phyloP scores from a whole-genome alignment of 495 filamentous ascomycete species.

The Aspergillus cavernicola region DNA sequence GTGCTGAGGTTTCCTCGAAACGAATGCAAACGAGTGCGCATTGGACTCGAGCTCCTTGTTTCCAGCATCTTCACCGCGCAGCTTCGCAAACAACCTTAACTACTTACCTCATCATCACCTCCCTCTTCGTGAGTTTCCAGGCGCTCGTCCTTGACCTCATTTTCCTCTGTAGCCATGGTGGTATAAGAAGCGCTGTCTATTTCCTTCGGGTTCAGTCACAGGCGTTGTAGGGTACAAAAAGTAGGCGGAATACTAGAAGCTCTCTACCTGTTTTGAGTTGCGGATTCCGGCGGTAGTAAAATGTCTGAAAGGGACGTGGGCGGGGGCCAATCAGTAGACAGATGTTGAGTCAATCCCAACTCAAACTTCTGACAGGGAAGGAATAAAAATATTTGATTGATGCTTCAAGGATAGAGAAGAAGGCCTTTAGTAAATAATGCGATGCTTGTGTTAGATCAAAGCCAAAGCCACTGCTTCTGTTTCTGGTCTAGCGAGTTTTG shows the following conservation, averaged over 20 bases:
- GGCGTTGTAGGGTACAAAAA: neutral
- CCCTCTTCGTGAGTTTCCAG: slow-evolving; percentile 38
- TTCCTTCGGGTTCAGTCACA: neutral
- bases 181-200: neutral
- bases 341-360: slow-evolving; percentile 2
- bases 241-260: slow-evolving; percentile 13
- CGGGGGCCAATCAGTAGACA: slow-evolving; percentile 5
- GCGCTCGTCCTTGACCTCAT: slow-evolving; percentile 39
- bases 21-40: neutral
- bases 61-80: neutral
- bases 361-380: neutral
- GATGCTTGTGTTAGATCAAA: slow-evolving; percentile 24
- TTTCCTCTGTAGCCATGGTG: slow-evolving; percentile 37
- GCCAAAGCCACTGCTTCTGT: slow-evolving; percentile 23
- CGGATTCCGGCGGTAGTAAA: slow-evolving; percentile 10
- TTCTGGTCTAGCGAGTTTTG: slow-evolving; percentile 38
- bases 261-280: slow-evolving; percentile 15
- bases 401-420: slow-evolving; percentile 14
- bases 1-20: neutral
- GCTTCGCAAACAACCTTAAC: neutral
- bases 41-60: neutral
- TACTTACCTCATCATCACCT: slow-evolving; percentile 42
- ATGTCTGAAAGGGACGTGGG: slow-evolving; percentile 13
- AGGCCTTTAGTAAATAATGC: slow-evolving; percentile 7
- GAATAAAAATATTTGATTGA: slow-evolving; percentile 7